Evolutionary conservation across 2,329 filamentous ascomycete species (phyloP), one percentile per base, ranked within the genome.

Genomic region (Lecanicillium sp.): DNA sequence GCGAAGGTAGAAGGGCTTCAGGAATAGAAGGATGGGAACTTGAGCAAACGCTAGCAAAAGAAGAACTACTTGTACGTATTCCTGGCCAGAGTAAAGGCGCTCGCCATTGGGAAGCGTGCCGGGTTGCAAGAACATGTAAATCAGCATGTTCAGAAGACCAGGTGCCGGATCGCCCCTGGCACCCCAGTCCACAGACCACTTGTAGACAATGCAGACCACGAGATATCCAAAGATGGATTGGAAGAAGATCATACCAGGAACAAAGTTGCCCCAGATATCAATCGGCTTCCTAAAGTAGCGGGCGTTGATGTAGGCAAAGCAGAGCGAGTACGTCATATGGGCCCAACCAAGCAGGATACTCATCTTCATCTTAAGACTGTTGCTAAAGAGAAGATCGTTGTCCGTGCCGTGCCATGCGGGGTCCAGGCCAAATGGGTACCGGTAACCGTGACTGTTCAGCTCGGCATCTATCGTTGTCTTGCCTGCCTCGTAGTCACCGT

Each of bases 351-450:
- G 75, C 49, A 98, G 78, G 58, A 98, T 95, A 69, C 86, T 94
- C 66, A 98, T 85, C 73, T 98, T 98, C 92, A 98, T 98, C 80
- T 98, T 98, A 75, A 92, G 94, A 64, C 85, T 94, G 82, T 98
- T 98, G 60, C 79, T 84, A 68, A 98, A 98, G 35, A 98, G 75
- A 15, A 98, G 73, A 44, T 94, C 84, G 54, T 98, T 98, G 54
- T 96, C 90, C 11, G 88, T 84, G 43, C 84, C 88, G 59, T 98
- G 94, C 92, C 92, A 98, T 55, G 83, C 85, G 80, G 83, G 95
- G 58, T 98, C 92, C 44, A 98, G 67, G 50, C 92, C 92, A 56
- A 98, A 95, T 13, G 94, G 90, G 60, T 95, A 98, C 37, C 88
- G 83, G 64, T 95, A 89, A 43, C 74, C 75, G 34, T 78, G 67